These are phyloP conservation scores for Allium fistulosum DNA, from an alignment of 106 monocot species.

Conservation along the genomic window DNA sequence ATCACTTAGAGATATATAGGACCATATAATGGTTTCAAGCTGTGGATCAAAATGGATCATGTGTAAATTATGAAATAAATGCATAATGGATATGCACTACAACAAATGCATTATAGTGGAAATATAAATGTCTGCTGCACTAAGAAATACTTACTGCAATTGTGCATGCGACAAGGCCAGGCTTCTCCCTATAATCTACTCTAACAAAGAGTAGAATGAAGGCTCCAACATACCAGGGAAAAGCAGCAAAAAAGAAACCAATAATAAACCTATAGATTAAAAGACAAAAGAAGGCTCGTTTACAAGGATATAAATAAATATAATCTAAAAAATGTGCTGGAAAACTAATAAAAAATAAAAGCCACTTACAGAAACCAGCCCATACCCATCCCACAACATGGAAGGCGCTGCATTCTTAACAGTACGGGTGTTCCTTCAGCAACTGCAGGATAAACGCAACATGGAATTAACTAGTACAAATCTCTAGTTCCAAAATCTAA, in stretches of 20 bases:
- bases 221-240: slow-evolving; percentile 90
- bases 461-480: background rate
- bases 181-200: slow-evolving; percentile 74
- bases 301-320: background rate
- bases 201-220: slow-evolving; percentile 53
- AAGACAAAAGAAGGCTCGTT: background rate
- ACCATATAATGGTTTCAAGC: no score
- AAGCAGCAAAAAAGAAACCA: slow-evolving; percentile 81
- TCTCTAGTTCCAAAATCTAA: background rate
- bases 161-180: slow-evolving; percentile 68
- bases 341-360: background rate
- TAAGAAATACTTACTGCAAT: slow-evolving; percentile 35
- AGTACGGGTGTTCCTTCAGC: slow-evolving; percentile 24
- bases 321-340: background rate
- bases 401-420: slow-evolving; percentile 14
- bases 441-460: slow-evolving; percentile 7
- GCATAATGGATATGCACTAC: no score
- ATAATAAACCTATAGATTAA: slow-evolving; percentile 44
- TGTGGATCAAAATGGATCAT: no score
- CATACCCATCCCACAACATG: slow-evolving; percentile 28
- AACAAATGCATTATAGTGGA: background rate
- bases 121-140: background rate
- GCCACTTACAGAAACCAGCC: slow-evolving; percentile 28
- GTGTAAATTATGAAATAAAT: no score
- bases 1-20: no score